Conservation (phyloP, 1,284 basidiomycete genomes). For the Cutaneotrichosporon mucoides region DNA sequence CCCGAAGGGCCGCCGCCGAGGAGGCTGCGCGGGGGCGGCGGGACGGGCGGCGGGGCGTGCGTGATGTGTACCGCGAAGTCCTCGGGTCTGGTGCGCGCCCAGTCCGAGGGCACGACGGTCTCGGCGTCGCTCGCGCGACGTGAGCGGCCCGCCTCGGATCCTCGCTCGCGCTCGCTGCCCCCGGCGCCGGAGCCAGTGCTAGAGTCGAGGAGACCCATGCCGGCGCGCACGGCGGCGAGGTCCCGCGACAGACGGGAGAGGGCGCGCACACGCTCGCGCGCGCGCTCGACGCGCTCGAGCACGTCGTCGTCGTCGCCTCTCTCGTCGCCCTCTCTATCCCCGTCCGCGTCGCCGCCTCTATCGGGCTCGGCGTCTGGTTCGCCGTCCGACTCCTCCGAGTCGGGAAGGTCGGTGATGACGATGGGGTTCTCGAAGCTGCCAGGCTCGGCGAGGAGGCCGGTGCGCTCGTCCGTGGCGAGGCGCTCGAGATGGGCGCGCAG, state of each 20-base stretch:
- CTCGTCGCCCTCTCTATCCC: not conserved
- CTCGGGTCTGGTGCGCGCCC: not conserved
- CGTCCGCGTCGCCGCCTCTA: not conserved
- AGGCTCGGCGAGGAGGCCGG: conserved; percentile 3
- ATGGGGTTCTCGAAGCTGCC: not conserved
- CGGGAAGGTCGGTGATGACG: not conserved
- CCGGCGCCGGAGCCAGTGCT: not conserved
- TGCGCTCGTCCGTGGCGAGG: too few relatives aligned
- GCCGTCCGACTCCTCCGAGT: too few relatives aligned
- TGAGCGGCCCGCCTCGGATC: not conserved
- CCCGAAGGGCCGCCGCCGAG: too few relatives aligned
- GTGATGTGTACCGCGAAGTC: too few relatives aligned
- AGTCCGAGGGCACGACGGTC: conserved; percentile 9
- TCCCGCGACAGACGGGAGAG: conserved; percentile 7
- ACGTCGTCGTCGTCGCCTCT: conserved; percentile 4
- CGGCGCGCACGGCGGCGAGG: conserved; percentile 5
- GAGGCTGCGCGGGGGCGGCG: not conserved
- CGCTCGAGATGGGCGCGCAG: too few relatives aligned
- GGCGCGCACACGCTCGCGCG: conserved; percentile 7
- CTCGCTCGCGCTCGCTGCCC: not conserved
- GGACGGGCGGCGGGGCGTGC: not conserved
- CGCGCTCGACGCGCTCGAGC: conserved; percentile 10
- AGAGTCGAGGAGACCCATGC: conserved; percentile 1
- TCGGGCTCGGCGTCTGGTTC: too few relatives aligned
- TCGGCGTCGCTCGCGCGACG: conserved; percentile 9